Conservation (phyloP, 2,329 filamentous ascomycete species). For the Penicillium aurantiogriseum region DNA sequence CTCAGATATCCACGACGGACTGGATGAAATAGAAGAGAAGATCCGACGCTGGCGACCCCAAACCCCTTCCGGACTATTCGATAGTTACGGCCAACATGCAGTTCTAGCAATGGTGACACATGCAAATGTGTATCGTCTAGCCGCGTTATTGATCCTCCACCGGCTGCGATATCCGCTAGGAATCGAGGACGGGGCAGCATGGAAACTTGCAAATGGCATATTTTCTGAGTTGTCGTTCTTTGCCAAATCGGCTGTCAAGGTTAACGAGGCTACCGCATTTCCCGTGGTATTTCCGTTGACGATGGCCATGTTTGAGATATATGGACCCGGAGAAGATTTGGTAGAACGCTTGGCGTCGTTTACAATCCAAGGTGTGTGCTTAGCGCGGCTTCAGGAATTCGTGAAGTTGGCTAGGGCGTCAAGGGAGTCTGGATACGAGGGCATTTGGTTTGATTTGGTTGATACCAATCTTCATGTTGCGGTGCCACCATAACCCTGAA, state of each 20-base stretch:
- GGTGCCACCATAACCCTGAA: constrained; percentile 16
- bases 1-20: constrained; percentile 14
- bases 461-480: constrained; percentile 24
- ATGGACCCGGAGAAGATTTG: constrained; percentile 21
- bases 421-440: constrained; percentile 18
- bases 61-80: constrained; percentile 16
- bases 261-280: constrained; percentile 16
- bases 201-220: constrained; percentile 22
- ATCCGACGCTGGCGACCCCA: constrained; percentile 21
- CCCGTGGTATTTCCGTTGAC: constrained; percentile 25
- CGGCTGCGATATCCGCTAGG: constrained; percentile 33
- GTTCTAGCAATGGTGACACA: constrained; percentile 31
- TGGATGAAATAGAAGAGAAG: constrained; percentile 18
- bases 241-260: constrained; percentile 9
- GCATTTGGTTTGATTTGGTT: constrained; percentile 27
- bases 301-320: constrained; percentile 26
- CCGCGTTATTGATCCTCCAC: constrained; percentile 31
- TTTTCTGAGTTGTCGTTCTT: constrained; percentile 23
- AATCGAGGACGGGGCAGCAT: constrained; percentile 24
- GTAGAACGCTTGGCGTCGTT: constrained; percentile 21
- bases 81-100: constrained; percentile 25
- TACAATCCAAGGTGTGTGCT: constrained; percentile 19
- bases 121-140: constrained; percentile 31
- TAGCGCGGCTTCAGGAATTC: constrained; percentile 21
- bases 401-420: constrained; percentile 20